A percentile compares a stretch with the other conserved stretches of the same genome.
These are phyloP conservation scores for Saccharomycopsis synnaedendra DNA, from an alignment of 805 yeast species.

Conservation along the genomic window DNA sequence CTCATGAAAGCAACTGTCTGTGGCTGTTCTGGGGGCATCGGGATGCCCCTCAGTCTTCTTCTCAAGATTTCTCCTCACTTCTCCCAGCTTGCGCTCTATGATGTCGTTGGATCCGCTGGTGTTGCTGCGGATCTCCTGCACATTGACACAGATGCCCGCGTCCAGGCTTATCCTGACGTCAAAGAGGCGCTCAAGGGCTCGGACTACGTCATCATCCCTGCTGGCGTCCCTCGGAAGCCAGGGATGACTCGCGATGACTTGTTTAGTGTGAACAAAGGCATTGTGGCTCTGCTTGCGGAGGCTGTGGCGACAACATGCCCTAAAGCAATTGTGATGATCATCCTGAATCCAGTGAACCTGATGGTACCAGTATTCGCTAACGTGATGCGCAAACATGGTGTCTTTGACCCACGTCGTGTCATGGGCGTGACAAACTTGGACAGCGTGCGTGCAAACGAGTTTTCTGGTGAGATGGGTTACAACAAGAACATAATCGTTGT, in stretches of 20 bases:
- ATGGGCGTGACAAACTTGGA: constrained; percentile 89
- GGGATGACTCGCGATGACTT: constrained; percentile 91
- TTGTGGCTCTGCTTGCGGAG: constrained; percentile 60
- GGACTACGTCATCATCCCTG: constrained; percentile 39
- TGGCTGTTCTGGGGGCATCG: constrained; percentile 94
- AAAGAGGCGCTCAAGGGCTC: constrained; percentile 15
- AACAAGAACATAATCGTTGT: constrained; percentile 54
- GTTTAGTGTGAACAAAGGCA: constrained; percentile 74
- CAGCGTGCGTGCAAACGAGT: constrained; percentile 78
- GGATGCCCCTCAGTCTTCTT: constrained; percentile 80
- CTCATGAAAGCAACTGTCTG: constrained; percentile 61
- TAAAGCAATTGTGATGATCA: constrained; percentile 65
- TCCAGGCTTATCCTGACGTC: constrained; percentile 35
- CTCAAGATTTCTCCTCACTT: constrained; percentile 51
- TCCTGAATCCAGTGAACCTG: constrained; percentile 91
- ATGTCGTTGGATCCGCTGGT: constrained; percentile 77
- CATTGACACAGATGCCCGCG: constrained; percentile 56
- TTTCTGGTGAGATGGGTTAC: constrained; percentile 50
- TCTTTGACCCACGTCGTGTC: constrained; percentile 58
- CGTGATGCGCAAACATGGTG: constrained; percentile 55
- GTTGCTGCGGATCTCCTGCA: constrained; percentile 85
- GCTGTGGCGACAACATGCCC: constrained; percentile 67
- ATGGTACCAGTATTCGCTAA: constrained; percentile 85
- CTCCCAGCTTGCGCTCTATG: constrained; percentile 64
- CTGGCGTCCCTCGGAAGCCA: constrained; percentile 89